Percentiles rank a stretch among this genome's conserved stretches.
Evolutionary conservation across 2,329 filamentous ascomycete genomes (phyloP).

Genomic region (Colletotrichum neosansevieriae): DNA sequence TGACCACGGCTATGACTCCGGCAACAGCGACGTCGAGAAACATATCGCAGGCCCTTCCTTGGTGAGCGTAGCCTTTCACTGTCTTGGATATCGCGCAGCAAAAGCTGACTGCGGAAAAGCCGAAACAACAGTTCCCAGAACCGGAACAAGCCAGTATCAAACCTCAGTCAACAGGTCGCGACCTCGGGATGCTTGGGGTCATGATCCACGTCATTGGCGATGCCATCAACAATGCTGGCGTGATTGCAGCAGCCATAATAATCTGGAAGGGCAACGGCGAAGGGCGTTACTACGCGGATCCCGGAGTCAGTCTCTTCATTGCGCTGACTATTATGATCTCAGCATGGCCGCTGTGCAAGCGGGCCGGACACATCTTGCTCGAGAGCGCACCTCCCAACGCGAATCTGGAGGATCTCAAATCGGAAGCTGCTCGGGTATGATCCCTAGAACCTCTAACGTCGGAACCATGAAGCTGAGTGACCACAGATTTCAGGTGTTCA

Average conservation of each 20-base stretch:
- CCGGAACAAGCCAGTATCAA: constrained; percentile 38
- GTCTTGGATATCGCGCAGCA: neutral
- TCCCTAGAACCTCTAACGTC: neutral
- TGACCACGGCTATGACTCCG: neutral
- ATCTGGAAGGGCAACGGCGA: constrained; percentile 74
- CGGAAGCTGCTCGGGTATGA: constrained; percentile 74
- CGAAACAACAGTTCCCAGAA: neutral
- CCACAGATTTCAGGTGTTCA: constrained; percentile 73
- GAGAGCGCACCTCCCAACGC: constrained; percentile 74
- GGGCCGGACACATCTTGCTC: constrained; percentile 74
- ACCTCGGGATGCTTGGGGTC: constrained; percentile 80
- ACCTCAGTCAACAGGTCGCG: constrained; percentile 61
- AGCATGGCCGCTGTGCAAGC: constrained; percentile 71
- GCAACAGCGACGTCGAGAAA: neutral
- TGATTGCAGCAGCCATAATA: constrained; percentile 76
- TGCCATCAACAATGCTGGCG: constrained; percentile 80
- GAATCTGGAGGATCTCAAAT: constrained; percentile 71
- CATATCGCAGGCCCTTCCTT: neutral
- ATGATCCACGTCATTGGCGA: constrained; percentile 79
- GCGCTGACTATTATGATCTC: constrained; percentile 78
- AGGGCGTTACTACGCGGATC: constrained; percentile 77
- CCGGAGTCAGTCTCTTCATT: constrained; percentile 76
- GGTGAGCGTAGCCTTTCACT: neutral
- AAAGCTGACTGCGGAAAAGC: neutral
- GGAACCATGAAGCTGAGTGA: neutral